phyloP scores from a whole-genome alignment of 2,329 filamentous ascomycete genomes.

The Xylariales sp. region DNA sequence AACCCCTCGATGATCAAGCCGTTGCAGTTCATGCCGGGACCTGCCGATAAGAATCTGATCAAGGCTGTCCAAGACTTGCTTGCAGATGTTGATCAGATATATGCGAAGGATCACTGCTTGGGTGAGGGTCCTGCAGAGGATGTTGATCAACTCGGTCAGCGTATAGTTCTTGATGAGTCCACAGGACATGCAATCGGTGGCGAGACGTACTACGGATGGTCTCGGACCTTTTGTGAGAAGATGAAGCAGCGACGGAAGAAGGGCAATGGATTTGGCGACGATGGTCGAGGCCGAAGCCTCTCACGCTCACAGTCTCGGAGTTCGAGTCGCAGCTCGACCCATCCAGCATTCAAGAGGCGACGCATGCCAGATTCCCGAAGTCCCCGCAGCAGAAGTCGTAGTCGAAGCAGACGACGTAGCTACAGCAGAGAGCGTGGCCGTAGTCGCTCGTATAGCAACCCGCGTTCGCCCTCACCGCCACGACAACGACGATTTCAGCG shows the following conservation, averaged over 20 bases:
- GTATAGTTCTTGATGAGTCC: constrained; percentile 59
- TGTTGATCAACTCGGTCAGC: constrained; percentile 71
- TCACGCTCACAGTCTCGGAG: constrained; percentile 32
- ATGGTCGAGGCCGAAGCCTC: constrained; percentile 22
- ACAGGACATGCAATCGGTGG: constrained; percentile 60
- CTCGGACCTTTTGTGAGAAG: constrained; percentile 70
- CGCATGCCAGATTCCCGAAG: constrained; percentile 32
- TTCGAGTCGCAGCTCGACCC: constrained; percentile 30
- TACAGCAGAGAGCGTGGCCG: constrained; percentile 19
- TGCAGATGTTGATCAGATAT: constrained; percentile 65
- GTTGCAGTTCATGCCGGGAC: constrained; percentile 63
- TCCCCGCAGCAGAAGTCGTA: constrained; percentile 26
- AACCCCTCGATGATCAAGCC: constrained; percentile 66
- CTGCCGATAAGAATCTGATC: constrained; percentile 61
- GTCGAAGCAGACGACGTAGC: constrained; percentile 16
- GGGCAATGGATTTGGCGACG: constrained; percentile 16
- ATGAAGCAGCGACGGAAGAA: constrained; percentile 60
- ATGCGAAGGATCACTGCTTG: constrained; percentile 43
- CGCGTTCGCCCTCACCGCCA: constrained; percentile 24
- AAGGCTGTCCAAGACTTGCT: constrained; percentile 67
- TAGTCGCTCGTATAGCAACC: constrained; percentile 25
- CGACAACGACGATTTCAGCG: constrained; percentile 16
- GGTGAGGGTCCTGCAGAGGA: constrained; percentile 49
- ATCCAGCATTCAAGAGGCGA: constrained; percentile 34
- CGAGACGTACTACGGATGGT: constrained; percentile 88